These are phyloP conservation scores for Claviceps pazoutovae DNA, from an alignment of 2,329 filamentous ascomycete genomes.

Conservation along the genomic window DNA sequence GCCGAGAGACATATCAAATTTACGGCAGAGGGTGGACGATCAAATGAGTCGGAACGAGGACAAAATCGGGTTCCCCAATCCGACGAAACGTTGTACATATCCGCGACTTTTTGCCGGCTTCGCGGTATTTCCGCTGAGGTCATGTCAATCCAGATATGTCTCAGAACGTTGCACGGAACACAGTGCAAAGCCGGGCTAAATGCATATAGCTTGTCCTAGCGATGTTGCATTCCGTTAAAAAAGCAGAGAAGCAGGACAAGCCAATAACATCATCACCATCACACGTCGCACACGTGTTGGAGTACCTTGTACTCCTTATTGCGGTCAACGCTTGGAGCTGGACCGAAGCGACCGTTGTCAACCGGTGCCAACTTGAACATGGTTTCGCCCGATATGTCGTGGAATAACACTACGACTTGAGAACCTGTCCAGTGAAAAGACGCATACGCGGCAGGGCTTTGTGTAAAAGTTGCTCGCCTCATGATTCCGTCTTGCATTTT, in stretches of 20 bases:
- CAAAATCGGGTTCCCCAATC: background rate
- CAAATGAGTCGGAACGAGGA: background rate
- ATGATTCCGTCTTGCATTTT: background rate
- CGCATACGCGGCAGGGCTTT: background rate
- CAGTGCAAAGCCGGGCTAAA: background rate
- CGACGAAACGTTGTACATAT: background rate
- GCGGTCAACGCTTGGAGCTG: background rate
- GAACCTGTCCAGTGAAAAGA: background rate
- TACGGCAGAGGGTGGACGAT: background rate
- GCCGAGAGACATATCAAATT: background rate
- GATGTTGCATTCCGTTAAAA: background rate
- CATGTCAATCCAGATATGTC: constrained; percentile 1
- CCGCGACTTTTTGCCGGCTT: background rate
- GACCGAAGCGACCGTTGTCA: background rate
- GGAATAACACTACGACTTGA: background rate
- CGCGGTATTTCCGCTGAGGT: background rate
- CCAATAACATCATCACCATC: background rate
- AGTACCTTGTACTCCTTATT: background rate
- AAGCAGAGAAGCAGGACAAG: background rate
- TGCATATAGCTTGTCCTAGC: background rate
- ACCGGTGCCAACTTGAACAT: background rate
- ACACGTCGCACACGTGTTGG: background rate
- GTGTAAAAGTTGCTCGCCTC: background rate
- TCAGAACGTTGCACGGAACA: background rate
- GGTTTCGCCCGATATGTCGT: background rate